Evolutionary conservation across 202 grass and related monocot genomes (phyloP).

Genomic region (Thinopyrum obtusiflorum): DNA sequence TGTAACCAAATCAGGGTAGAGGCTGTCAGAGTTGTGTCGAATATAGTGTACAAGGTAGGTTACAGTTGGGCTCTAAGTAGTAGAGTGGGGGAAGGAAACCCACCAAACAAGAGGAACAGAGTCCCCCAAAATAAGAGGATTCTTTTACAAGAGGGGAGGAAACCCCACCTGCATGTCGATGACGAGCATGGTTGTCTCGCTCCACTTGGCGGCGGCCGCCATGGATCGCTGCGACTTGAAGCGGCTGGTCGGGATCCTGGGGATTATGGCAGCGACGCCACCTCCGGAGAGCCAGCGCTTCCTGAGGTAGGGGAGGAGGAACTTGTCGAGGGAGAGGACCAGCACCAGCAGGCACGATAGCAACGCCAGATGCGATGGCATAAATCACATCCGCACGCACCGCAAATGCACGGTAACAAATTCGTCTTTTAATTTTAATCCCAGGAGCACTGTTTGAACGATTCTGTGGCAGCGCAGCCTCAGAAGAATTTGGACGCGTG

Average conservation of each 20-base stretch:
- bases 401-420: too few species aligned
- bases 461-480: too few species aligned
- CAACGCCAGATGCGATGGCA: slow-evolving; percentile 64
- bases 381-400: slow-evolving; percentile 28
- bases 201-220: slow-evolving; percentile 46
- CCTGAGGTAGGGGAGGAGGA: slow-evolving; percentile 62
- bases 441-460: too few species aligned
- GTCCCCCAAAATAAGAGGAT: background rate
- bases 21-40: too few species aligned
- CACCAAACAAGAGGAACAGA: too few species aligned
- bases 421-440: too few species aligned
- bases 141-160: background rate
- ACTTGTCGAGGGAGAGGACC: slow-evolving; percentile 61
- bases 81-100: too few species aligned
- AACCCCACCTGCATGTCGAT: slow-evolving; percentile 87
- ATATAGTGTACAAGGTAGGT: too few species aligned
- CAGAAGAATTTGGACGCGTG: too few species aligned
- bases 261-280: background rate
- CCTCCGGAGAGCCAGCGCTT: slow-evolving; percentile 34
- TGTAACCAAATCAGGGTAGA: background rate
- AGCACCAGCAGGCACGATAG: slow-evolving; percentile 59
- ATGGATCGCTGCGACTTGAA: slow-evolving; percentile 29
- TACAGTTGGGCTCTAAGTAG: too few species aligned
- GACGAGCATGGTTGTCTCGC: slow-evolving; percentile 79
- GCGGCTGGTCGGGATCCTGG: background rate